phyloP scores from a whole-genome alignment of 208 protist genomes.

The Trypanosoma conorhini region DNA sequence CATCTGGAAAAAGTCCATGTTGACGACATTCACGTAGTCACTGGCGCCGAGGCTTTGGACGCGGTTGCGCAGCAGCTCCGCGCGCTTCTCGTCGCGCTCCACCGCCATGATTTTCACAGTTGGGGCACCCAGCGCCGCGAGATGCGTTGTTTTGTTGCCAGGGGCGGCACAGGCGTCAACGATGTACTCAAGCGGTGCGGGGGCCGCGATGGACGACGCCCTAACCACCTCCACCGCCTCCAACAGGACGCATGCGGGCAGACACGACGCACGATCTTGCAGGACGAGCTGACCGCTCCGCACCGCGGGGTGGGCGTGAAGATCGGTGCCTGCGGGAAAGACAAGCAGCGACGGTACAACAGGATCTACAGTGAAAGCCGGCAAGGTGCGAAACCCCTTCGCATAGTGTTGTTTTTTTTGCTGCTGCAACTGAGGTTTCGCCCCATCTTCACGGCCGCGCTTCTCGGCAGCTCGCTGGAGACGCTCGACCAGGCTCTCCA shows the following conservation, averaged over 20 bases:
- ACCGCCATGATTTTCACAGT: constrained; percentile 84
- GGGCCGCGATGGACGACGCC: constrained; percentile 13
- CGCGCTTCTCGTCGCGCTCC: constrained; percentile 80
- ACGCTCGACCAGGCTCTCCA: constrained; percentile 63
- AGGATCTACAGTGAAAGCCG: constrained; percentile 69
- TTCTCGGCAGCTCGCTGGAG: constrained; percentile 44
- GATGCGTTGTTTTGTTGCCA: constrained; percentile 93
- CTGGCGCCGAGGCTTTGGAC: constrained; percentile 67
- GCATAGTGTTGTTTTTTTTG: neutral
- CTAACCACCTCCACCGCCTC: constrained; percentile 47
- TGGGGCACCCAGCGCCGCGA: constrained; percentile 70
- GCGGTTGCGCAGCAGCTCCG: constrained; percentile 60
- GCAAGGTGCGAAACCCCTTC: constrained; percentile 31
- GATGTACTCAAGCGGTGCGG: constrained; percentile 69
- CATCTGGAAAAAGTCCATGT: constrained; percentile 89
- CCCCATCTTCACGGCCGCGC: constrained; percentile 17
- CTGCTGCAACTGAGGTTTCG: neutral
- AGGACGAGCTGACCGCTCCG: constrained; percentile 84
- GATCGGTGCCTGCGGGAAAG: constrained; percentile 83
- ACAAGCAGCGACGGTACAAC: constrained; percentile 79
- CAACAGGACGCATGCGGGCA: constrained; percentile 86
- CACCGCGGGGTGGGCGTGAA: constrained; percentile 86
- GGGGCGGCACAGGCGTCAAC: constrained; percentile 92
- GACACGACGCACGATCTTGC: constrained; percentile 91
- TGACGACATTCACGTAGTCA: constrained; percentile 75